Percentiles rank a stretch among this genome's conserved stretches.
These are phyloP conservation scores for Monoraphidium neglectum DNA, from an alignment of 139 green algal genomes.

Conservation along the genomic window DNA sequence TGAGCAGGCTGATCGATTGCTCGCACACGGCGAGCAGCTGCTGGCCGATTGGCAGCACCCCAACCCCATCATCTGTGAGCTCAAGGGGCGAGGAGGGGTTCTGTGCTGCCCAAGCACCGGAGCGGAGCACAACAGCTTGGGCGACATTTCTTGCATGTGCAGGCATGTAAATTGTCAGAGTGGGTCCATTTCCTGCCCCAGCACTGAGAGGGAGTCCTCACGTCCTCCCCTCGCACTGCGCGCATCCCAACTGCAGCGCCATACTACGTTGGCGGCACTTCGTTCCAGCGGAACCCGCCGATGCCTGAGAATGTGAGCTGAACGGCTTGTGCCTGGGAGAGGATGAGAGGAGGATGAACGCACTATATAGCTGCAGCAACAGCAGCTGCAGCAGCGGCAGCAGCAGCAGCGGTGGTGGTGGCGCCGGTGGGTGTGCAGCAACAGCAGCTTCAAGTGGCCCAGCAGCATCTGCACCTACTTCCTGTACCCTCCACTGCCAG, in stretches of 20 bases:
- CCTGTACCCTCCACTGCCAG: neutral
- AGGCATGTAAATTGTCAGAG: neutral
- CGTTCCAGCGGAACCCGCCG: conserved; percentile 27
- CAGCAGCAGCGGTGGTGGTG: neutral
- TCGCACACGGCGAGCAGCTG: conserved; percentile 29
- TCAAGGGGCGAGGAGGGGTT: neutral
- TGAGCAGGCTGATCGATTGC: conserved; percentile 28
- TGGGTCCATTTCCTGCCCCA: neutral
- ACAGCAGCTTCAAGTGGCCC: neutral
- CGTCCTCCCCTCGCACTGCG: neutral
- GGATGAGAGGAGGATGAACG: neutral
- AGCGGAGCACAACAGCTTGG: neutral
- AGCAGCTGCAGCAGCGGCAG: neutral
- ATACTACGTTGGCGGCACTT: conserved; percentile 31
- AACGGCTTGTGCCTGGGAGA: neutral
- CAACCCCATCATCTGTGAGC: conserved; percentile 24
- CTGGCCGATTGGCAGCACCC: conserved; percentile 29
- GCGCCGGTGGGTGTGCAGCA: too few relatives aligned
- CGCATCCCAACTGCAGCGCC: conserved; percentile 1
- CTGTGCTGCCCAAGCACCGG: neutral
- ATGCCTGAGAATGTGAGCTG: conserved; percentile 25
- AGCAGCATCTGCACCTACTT: neutral
- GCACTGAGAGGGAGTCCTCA: neutral
- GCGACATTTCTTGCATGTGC: neutral
- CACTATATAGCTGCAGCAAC: neutral